phyloP scores from a whole-genome alignment of 75 land plant genomes.

The Chamaecyparis obtusa region DNA sequence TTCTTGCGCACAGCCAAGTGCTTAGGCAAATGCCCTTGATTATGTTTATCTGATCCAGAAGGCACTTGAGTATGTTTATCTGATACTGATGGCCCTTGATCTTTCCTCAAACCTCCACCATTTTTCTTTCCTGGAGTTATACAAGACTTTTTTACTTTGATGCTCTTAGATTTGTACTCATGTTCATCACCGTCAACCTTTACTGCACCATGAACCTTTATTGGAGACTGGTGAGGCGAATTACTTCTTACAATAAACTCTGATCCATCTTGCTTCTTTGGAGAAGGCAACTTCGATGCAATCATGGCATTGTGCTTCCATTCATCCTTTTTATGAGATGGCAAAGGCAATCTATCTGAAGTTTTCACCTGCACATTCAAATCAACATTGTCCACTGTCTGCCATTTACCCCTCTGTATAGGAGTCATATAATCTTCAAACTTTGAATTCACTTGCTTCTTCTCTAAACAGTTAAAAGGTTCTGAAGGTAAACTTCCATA shows the following conservation, averaged over 20 bases:
- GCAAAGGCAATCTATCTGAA: not conserved
- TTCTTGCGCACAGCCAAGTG: slow-evolving; percentile 3
- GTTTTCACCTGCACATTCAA: not conserved
- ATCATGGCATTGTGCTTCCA: not conserved
- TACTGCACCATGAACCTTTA: not conserved
- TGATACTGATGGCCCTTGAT: not conserved
- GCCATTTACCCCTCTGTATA: not conserved
- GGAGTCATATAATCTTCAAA: not conserved
- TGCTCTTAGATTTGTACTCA: slow-evolving; percentile 6
- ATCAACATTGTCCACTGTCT: not conserved
- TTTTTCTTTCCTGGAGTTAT: slow-evolving; percentile 10
- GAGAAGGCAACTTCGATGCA: slow-evolving; percentile 1
- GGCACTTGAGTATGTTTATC: not conserved
- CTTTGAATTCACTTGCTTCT: not conserved
- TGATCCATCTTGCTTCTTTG: slow-evolving; percentile 7
- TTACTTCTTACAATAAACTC: not conserved
- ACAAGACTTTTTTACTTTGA: not conserved
- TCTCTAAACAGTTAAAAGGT: not conserved
- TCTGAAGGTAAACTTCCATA: slow-evolving; percentile 2
- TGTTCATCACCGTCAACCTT: not conserved
- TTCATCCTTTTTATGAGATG: not conserved
- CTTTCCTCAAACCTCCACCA: slow-evolving; percentile 5
- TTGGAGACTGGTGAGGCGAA: not conserved
- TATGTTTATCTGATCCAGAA: not conserved
- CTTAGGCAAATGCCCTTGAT: slow-evolving; percentile 6